Evolutionary conservation across 495 filamentous ascomycete species (phyloP).

Genomic region (Aspergillus asperescens): DNA sequence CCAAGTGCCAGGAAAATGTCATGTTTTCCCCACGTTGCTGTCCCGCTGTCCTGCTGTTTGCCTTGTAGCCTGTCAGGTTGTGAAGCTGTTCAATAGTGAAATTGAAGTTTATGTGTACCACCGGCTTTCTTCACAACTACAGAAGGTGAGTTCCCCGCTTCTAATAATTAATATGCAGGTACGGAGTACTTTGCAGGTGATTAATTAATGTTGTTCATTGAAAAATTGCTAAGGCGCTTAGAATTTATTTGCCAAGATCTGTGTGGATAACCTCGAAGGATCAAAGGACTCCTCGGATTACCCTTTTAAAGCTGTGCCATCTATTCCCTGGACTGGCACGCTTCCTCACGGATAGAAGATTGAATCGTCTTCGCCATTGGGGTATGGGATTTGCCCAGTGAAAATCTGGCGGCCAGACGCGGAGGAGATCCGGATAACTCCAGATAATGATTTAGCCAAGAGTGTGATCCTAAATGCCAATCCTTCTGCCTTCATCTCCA

Average conservation of each 20-base stretch:
- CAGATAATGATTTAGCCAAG: slow-evolving; percentile 1
- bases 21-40: neutral
- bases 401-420: neutral
- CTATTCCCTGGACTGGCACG: neutral
- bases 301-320: neutral
- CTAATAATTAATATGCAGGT: slow-evolving; percentile 20
- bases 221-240: slow-evolving; percentile 8
- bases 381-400: neutral
- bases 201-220: slow-evolving; percentile 19
- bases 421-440: neutral
- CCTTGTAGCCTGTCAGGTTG: neutral
- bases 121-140: slow-evolving; percentile 4
- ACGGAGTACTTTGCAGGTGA: slow-evolving; percentile 16
- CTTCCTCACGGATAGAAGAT: neutral
- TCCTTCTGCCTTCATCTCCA: neutral
- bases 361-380: neutral
- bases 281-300: slow-evolving; percentile 1
- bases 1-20: neutral
- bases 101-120: slow-evolving; percentile 3
- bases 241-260: slow-evolving; percentile 11
- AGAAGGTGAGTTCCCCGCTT: slow-evolving; percentile 9
- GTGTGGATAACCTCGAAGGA: neutral
- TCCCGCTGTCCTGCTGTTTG: neutral
- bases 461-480: slow-evolving; percentile 3
- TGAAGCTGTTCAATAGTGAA: neutral